phyloP scores from a whole-genome alignment of 108 stramenopile species.

The Phaeodactylum tricornutum region DNA sequence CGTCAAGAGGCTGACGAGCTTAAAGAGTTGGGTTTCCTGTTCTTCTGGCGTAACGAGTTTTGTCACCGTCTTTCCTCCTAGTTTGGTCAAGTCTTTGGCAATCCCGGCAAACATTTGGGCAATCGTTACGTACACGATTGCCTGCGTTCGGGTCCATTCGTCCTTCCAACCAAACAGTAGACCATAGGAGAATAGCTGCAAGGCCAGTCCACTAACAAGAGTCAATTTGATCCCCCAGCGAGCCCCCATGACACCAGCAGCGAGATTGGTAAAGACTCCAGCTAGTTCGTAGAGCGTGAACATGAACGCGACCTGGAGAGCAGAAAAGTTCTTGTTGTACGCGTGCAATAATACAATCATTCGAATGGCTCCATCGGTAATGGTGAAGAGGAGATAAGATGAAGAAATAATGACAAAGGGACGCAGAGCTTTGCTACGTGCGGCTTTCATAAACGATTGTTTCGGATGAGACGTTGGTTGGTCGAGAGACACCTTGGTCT shows the following conservation, averaged over 20 bases:
- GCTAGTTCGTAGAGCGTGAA: slow-evolving; percentile 91
- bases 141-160: slow-evolving; percentile 47
- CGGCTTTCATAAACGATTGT: slow-evolving; percentile 25
- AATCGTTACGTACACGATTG: slow-evolving; percentile 82
- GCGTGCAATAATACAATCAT: slow-evolving; percentile 91
- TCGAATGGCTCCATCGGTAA: slow-evolving; percentile 92
- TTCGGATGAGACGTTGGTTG: no score
- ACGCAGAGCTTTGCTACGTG: slow-evolving; percentile 43
- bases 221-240: slow-evolving; percentile 84
- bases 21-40: slow-evolving; percentile 76
- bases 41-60: slow-evolving; percentile 91
- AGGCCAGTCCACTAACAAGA: slow-evolving; percentile 51
- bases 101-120: slow-evolving; percentile 92
- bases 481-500: no score
- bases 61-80: slow-evolving; percentile 90
- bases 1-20: slow-evolving; percentile 78
- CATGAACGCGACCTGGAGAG: slow-evolving; percentile 87
- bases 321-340: slow-evolving; percentile 84
- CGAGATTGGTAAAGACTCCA: slow-evolving; percentile 89
- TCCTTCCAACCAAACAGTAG: slow-evolving; percentile 76
- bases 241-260: slow-evolving; percentile 81
- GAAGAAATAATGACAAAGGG: slow-evolving; percentile 86
- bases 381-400: slow-evolving; percentile 85
- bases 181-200: slow-evolving; percentile 68
- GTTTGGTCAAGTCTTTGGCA: slow-evolving; percentile 90